These are phyloP conservation scores for Platanthera zijinensis DNA, from an alignment of 106 monocot genomes.

Conservation along the genomic window DNA sequence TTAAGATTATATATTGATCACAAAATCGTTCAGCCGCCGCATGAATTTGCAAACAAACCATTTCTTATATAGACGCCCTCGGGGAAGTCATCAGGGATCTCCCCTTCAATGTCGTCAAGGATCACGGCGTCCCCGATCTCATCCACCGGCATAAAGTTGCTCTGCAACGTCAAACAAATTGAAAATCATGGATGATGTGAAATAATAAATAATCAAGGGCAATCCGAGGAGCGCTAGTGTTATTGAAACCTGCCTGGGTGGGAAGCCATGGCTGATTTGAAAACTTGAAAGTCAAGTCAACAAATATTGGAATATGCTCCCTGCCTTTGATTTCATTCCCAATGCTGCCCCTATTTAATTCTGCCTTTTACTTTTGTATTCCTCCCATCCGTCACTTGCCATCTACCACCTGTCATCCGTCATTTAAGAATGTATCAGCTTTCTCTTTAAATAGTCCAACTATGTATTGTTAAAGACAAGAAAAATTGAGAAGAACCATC, in stretches of 20 bases:
- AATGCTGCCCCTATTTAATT: too few species aligned
- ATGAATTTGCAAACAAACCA: conserved; percentile 11
- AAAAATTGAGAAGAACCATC: too few species aligned
- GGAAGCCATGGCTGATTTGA: conserved; percentile 11
- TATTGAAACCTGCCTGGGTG: background rate
- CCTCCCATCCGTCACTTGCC: too few species aligned
- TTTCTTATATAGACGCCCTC: conserved; percentile 58
- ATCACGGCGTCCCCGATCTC: conserved; percentile 26
- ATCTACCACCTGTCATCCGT: too few species aligned
- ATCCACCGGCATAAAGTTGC: conserved; percentile 40
- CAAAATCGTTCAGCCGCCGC: too few species aligned
- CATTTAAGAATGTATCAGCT: too few species aligned
- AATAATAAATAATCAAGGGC: background rate
- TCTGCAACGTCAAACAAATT: conserved; percentile 9
- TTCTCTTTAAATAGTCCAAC: too few species aligned
- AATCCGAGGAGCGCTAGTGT: background rate
- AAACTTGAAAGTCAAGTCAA: conserved; percentile 30
- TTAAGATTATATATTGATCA: too few species aligned
- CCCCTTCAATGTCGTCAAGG: conserved; percentile 20
- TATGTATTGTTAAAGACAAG: too few species aligned
- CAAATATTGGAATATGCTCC: too few species aligned
- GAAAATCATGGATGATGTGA: background rate
- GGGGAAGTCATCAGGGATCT: conserved; percentile 46
- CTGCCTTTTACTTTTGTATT: too few species aligned
- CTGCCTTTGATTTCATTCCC: too few species aligned